Base-by-base conservation (phyloP, 2,329 filamentous ascomycete genomes). In the Pyricularia pennisetigena region DNA sequence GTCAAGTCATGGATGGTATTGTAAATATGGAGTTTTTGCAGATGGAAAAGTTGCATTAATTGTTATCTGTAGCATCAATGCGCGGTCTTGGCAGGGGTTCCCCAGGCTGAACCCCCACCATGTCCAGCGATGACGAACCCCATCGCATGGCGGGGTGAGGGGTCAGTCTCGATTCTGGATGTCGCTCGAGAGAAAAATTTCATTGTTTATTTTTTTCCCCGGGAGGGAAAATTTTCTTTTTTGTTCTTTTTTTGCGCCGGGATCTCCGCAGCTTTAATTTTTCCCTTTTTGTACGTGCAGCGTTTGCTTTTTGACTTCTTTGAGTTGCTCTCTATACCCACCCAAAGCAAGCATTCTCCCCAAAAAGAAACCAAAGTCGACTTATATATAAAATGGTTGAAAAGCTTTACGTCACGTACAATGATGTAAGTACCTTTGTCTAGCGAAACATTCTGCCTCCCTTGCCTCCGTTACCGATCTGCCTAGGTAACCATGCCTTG, bases 351-450 rank as follows among this genome's bases (percentile, higher is more conserved):
- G 26, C 54, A 23, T 28, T 62, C 49, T 26, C 29, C 10, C 63
- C n/a, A n/a, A 28, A 62, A 16, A 28, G 26, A 62, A 62, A 16
- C 49, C 2, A 12, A 35, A 12, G 3, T n/a, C n/a, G 26, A 66
- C 16, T 35, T 28, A 28, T 10, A 67, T 30, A 28, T 10, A 67
- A 30, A 70, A 94, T 94, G 90, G 86, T 91, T 72, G 85, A 94
- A 80, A 96, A 96, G 79, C 80, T 93, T 78, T 96, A 94, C 82
- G 88, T 95, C 77, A 95, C 92, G 74, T 97, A 97, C 82, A 97
- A 96, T 79, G 88, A 95, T 87, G 92, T 94, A 82, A 79, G 87
- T 80, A 30, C 10, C 41, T 35, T 35, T 35, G 12, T 14, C 32
- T 26, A n/a, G 26, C 12, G 14, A n/a, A 69, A 66, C 57, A 61